Base-by-base conservation (phyloP, 768 basidiomycete species). In the Tricholoma terreum region DNA sequence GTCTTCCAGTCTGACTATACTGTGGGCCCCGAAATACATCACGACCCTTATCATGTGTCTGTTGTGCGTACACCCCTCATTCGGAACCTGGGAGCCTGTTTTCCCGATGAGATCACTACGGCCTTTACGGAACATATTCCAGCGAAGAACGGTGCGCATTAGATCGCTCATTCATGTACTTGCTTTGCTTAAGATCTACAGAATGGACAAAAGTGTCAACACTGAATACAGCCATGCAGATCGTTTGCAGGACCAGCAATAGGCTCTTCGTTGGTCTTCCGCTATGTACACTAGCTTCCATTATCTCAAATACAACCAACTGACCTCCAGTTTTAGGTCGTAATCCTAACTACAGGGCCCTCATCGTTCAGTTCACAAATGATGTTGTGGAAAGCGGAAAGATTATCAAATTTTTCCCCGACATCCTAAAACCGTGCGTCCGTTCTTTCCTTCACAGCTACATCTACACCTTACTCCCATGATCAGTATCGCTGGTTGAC, bases 211-310 rank as follows among this genome's bases (percentile, higher is more conserved):
- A 61, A 3, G 56, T 75, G 2, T 60, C 65, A 3, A 62, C 67
- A 0, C 65, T 69, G 34, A 61, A 66, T 2, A 70, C 69, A 1
- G 62, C 72, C 31, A 68, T 68, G 65, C 55, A 72, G 42, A 70
- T 78, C 30, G 69, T 77, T n/a, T 69, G 67, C 53, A 62, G 78
- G 22, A 70, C 74, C n/a, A 75, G 70, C 61, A 80, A 77, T 56
- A 69, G 79, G 3, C 57, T 77, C 6, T 79, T 81, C 57, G 77
- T 82, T 8, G 80, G 79, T 0, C 63, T 73, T 36, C 77, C 79
- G 1, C 34, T 76, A 2, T 77, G 80, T 78, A 50, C 2, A 1
- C 14, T 48, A 49, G 22, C 50, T 50, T 27, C n/a, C 57, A 40
- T 14, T 6, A 49, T 15, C 3, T 57, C 6, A 40, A 33, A n/a